A percentile compares a stretch with the other conserved stretches of the same genome.
Conservation (phyloP, 257 asterid species). For the Verbena officinalis region DNA sequence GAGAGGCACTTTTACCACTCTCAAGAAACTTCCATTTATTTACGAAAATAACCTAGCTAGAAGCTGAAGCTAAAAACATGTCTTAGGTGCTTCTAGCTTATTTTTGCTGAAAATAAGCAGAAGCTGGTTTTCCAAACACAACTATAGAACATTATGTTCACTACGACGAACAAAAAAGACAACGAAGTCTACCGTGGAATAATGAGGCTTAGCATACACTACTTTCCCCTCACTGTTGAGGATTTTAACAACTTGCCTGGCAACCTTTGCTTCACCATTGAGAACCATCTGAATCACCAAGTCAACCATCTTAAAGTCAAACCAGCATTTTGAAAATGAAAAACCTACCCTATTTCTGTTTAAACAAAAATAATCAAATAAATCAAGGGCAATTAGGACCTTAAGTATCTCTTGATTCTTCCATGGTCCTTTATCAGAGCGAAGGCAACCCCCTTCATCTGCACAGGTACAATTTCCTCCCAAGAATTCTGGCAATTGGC, state of each 20-base stretch:
- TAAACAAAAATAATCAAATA: conserved; percentile 16
- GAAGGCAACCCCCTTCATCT: conserved; percentile 88
- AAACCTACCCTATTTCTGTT: background rate
- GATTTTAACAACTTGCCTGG: conserved; percentile 91
- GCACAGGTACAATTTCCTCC: conserved; percentile 92
- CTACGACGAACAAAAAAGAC: background rate
- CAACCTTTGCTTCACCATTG: conserved; percentile 76
- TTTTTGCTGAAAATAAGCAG: too few relatives aligned
- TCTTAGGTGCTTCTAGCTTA: too few relatives aligned
- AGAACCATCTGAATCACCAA: conserved; percentile 71
- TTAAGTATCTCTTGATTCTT: conserved; percentile 83
- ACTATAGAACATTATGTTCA: too few relatives aligned
- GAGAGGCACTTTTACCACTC: too few relatives aligned
- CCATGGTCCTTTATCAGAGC: conserved; percentile 99
- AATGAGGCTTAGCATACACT: conserved; percentile 92
- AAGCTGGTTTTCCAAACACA: too few relatives aligned
- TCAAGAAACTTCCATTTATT: too few relatives aligned
- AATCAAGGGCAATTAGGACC: conserved; percentile 45
- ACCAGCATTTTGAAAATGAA: conserved; percentile 10
- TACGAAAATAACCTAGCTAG: too few relatives aligned
- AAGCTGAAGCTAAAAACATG: too few relatives aligned
- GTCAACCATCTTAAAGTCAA: conserved; percentile 24
- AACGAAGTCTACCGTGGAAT: conserved; percentile 53
- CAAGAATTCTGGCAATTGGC: conserved; percentile 91
- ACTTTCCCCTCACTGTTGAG: conserved; percentile 95